Evolutionary conservation across 768 basidiomycete species (phyloP), one percentile per base, ranked within the genome.

Genomic region (Tricholoma sp.): DNA sequence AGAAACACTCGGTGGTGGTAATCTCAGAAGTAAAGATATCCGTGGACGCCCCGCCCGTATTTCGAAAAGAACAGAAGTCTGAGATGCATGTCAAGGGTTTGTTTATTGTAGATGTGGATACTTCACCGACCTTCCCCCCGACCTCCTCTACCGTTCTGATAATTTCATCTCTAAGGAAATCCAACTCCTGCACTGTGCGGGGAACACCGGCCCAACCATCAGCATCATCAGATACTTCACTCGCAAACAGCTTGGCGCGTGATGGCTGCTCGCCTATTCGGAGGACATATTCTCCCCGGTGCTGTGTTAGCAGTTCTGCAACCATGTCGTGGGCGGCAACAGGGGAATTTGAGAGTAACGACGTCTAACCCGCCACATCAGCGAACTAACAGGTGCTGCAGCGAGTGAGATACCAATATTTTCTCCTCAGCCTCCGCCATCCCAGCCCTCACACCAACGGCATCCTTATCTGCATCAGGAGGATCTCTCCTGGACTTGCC

Each of bases 1-100:
- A 19, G 88, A 83, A 2, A 92, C 85, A 64, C 79, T 86, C 4
- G 82, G 82, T 39, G 91, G 88, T 57, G 89, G 91, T 57, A 94
- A 70, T 59, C 91, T 83, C 56, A 93, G 69, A 24, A 94, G 72
- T 16, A 89, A 69, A 10, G 83, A 76, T 22, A 77, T 74, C 57
- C 88, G 79, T 32, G 85, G 80, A 66, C 82, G 79, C 3, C 69
- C 73, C 7, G 71, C 72, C 55, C 69, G 70, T 45, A 65, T 63
- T 50, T 83, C 77, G 58, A 83, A 79, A 22, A 91, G 70, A 27
- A 80, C 69, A 5, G 84, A 86, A 24, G 76, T 76, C 87, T 89
- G 54, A 22, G 8, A 22, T 10, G 16, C n/a, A 35, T 22, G 53
- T 34, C 58, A 52, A 5, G 53, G 22, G 8, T 24, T 47, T 27